These are phyloP conservation scores for Coelastrella sp. DNA, from an alignment of 139 green algal genomes.

Conservation along the genomic window DNA sequence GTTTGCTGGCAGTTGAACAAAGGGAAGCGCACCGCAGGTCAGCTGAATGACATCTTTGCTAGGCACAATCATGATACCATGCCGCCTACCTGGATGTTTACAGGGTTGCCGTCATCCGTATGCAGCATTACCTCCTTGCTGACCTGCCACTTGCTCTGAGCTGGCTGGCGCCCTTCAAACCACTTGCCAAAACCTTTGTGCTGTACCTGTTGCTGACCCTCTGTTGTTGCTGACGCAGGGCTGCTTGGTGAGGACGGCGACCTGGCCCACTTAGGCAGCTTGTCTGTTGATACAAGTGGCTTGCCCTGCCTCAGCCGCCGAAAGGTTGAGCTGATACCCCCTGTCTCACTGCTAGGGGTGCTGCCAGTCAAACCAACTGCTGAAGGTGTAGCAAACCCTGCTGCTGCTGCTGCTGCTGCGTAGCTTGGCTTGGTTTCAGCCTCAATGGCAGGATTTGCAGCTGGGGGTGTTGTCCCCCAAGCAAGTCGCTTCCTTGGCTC, in stretches of 20 bases:
- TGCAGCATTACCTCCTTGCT: neutral
- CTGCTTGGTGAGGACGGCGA: neutral
- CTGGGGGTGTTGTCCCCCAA: too few species aligned
- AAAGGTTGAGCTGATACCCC: conserved; percentile 42
- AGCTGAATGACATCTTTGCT: too few species aligned
- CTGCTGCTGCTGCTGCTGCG: conserved; percentile 14
- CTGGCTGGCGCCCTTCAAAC: neutral
- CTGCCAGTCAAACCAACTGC: neutral
- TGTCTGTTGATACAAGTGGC: conserved; percentile 59
- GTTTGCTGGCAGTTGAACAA: too few species aligned
- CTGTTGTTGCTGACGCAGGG: neutral
- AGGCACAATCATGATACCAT: neutral
- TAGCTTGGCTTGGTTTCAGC: neutral
- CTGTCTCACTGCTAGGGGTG: conserved; percentile 15
- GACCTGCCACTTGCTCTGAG: neutral
- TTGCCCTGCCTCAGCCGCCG: conserved; percentile 52
- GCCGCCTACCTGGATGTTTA: neutral
- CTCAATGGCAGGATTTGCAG: too few species aligned
- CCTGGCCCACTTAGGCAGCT: conserved; percentile 62
- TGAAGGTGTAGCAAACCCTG: neutral
- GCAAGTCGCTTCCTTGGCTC: neutral
- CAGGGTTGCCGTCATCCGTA: neutral
- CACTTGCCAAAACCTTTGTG: neutral
- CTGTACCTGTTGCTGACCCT: neutral
- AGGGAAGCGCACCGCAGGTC: too few species aligned